Conservation (phyloP, 345 rosid species). For the Syzygium aqueum region DNA sequence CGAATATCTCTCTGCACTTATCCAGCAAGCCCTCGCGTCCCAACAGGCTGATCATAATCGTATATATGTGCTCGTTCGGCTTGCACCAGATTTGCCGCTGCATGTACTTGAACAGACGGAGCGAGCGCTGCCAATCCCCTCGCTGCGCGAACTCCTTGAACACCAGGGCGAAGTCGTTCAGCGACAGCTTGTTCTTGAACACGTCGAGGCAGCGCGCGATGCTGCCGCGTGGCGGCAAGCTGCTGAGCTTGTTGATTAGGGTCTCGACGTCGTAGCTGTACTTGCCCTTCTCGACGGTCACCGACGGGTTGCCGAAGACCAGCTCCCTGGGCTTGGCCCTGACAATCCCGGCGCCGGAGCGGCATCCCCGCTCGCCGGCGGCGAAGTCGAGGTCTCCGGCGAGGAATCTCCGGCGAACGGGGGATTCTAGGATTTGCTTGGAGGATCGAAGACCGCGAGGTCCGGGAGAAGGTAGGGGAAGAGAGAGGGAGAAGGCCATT, state of each 20-base stretch:
- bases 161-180: slow-evolving; percentile 79
- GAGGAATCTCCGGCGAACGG: slow-evolving; percentile 14
- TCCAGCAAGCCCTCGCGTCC: slow-evolving; percentile 87
- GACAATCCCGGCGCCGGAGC: slow-evolving; percentile 12
- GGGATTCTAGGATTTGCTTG: not conserved
- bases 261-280: slow-evolving; percentile 93
- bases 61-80: slow-evolving; percentile 91
- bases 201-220: slow-evolving; percentile 78
- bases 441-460: slow-evolving; percentile 20
- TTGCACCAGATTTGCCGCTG: slow-evolving; percentile 98
- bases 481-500: slow-evolving; percentile 25
- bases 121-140: slow-evolving; percentile 94
- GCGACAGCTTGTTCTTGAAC: slow-evolving; percentile 86
- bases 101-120: slow-evolving; percentile 90
- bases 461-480: slow-evolving; percentile 21
- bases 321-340: slow-evolving; percentile 52
- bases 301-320: slow-evolving; percentile 70
- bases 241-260: slow-evolving; percentile 93
- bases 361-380: slow-evolving; percentile 13
- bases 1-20: slow-evolving; percentile 75
- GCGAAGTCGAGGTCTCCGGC: slow-evolving; percentile 1
- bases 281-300: slow-evolving; percentile 77
- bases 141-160: slow-evolving; percentile 93
- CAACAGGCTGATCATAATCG: slow-evolving; percentile 76
- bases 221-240: slow-evolving; percentile 97